Conservation (phyloP, 495 filamentous ascomycete genomes). For the Lasiosphaeriaceae sp. region DNA sequence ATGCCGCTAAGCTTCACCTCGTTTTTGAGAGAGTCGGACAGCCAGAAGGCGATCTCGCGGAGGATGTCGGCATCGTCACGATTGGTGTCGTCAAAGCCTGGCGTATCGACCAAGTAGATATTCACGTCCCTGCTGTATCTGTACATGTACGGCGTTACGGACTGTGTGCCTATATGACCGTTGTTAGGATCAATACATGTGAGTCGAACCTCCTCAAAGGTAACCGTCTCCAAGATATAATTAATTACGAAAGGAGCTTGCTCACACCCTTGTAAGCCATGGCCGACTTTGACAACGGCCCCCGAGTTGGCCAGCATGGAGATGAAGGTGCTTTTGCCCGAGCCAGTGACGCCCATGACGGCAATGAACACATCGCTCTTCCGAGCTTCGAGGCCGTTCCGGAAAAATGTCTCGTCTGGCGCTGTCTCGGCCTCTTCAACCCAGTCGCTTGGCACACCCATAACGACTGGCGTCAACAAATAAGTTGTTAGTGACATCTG, state of each 20-base stretch:
- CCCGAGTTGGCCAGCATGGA: conserved; percentile 17
- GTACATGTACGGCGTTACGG: not conserved
- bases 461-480: not conserved
- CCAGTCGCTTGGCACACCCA: not conserved
- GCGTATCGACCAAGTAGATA: conserved; percentile 43
- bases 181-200: no score
- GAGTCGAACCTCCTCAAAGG: no score
- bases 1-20: conserved; percentile 8
- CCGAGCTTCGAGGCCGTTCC: not conserved
- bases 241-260: not conserved
- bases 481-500: no score
- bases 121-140: not conserved
- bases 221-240: no score
- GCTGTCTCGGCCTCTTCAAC: not conserved
- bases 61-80: conserved; percentile 40
- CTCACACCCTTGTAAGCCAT: conserved; percentile 11
- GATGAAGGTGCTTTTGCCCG: conserved; percentile 39
- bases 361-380: not conserved
- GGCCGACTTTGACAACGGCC: conserved; percentile 16
- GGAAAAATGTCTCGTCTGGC: not conserved
- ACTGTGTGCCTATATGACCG: not conserved
- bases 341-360: conserved; percentile 26
- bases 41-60: conserved; percentile 24
- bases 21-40: not conserved
- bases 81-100: conserved; percentile 49